Evolutionary conservation across 306 rosid genomes (phyloP).

Genomic region (Abrus pulchellus): DNA sequence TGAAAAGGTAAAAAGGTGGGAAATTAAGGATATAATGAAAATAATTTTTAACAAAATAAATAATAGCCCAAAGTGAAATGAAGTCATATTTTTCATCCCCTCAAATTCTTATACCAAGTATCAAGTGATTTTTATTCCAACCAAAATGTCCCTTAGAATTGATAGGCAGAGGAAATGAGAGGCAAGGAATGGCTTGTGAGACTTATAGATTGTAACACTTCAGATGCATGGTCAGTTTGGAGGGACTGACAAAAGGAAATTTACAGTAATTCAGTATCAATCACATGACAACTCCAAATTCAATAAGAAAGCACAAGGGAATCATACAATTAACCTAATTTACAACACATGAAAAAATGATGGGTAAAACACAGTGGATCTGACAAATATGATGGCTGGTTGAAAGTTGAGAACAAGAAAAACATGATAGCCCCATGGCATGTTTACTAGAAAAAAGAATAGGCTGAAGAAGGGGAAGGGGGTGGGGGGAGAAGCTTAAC

Average conservation of each 20-base stretch:
- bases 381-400: slow-evolving; percentile 18
- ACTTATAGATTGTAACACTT: not conserved
- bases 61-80: slow-evolving; percentile 20
- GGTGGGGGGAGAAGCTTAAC: not conserved
- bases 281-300: slow-evolving; percentile 36
- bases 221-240: slow-evolving; percentile 5
- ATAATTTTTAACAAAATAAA: slow-evolving; percentile 20
- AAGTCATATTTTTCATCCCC: not conserved
- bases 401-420: slow-evolving; percentile 1
- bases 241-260: slow-evolving; percentile 23
- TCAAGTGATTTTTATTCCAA: slow-evolving; percentile 12
- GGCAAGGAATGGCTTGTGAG: slow-evolving; percentile 5
- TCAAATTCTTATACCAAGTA: slow-evolving; percentile 11
- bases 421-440: not conserved
- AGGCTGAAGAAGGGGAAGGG: not conserved
- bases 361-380: slow-evolving; percentile 10
- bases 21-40: slow-evolving; percentile 13
- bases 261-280: slow-evolving; percentile 9
- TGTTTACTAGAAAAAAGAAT: not conserved
- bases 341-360: slow-evolving; percentile 4
- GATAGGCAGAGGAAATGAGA: slow-evolving; percentile 3
- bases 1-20: slow-evolving; percentile 9
- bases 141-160: slow-evolving; percentile 9
- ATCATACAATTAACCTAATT: slow-evolving; percentile 4
- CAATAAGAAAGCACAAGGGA: slow-evolving; percentile 4